A percentile compares a stretch with the other conserved stretches of the same genome.
phyloP scores from a whole-genome alignment of 2,329 filamentous ascomycete species.

The Orbilia ellipsospora region DNA sequence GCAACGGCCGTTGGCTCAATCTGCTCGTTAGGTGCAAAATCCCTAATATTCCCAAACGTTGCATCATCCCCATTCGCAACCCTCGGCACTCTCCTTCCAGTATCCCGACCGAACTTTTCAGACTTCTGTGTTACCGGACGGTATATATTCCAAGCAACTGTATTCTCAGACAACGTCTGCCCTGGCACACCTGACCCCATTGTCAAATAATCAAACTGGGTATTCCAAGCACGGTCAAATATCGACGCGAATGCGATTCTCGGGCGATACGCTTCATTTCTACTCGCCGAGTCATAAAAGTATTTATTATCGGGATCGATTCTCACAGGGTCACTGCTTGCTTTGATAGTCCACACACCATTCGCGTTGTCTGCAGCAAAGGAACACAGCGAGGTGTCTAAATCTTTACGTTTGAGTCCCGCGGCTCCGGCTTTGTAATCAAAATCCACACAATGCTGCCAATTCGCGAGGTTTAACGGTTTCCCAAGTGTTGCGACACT shows the following conservation, averaged over 20 bases:
- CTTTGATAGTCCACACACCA: constrained; percentile 14
- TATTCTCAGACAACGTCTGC: background rate
- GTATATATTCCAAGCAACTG: constrained; percentile 29
- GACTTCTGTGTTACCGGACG: constrained; percentile 14
- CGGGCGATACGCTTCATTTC: background rate
- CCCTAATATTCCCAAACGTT: constrained; percentile 17
- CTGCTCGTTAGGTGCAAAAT: background rate
- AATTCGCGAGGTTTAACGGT: constrained; percentile 16
- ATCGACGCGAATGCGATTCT: constrained; percentile 18
- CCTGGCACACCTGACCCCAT: constrained; percentile 4
- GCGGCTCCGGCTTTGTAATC: background rate
- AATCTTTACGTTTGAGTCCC: background rate
- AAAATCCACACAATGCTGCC: constrained; percentile 23
- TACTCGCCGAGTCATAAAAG: background rate
- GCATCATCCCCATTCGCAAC: constrained; percentile 16
- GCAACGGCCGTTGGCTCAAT: background rate
- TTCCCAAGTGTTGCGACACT: constrained; percentile 4
- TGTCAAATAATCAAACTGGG: constrained; percentile 5
- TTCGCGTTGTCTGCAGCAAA: constrained; percentile 25
- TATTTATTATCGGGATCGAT: constrained; percentile 11
- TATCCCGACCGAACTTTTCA: background rate
- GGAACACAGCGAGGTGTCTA: constrained; percentile 22
- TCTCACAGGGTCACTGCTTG: constrained; percentile 7
- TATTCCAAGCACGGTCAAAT: background rate
- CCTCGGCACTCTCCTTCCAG: background rate